Conservation (phyloP, 2,329 filamentous ascomycete species). For the Fusarium sp. region DNA sequence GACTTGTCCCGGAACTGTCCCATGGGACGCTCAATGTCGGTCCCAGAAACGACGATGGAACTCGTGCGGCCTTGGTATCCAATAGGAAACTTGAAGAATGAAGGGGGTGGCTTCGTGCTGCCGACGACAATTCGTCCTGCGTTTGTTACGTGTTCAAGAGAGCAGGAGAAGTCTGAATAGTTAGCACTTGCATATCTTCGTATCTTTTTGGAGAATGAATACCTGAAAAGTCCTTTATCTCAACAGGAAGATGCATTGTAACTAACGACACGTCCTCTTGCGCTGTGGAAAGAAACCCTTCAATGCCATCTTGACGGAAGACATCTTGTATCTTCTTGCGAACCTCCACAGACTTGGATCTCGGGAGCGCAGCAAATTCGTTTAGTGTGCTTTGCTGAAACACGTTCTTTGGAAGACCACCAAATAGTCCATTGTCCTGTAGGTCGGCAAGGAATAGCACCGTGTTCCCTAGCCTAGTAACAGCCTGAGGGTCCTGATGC, state of each 20-base stretch:
- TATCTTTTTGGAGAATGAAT: background rate
- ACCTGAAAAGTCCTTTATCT: conserved; percentile 64
- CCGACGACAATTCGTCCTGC: conserved; percentile 57
- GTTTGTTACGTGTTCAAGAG: conserved; percentile 64
- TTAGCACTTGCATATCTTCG: background rate
- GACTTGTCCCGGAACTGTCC: conserved; percentile 54
- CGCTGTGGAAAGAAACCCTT: conserved; percentile 10
- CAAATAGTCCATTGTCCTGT: conserved; percentile 43
- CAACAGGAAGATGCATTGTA: conserved; percentile 65
- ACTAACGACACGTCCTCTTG: conserved; percentile 31
- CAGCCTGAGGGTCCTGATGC: conserved; percentile 56
- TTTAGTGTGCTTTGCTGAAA: conserved; percentile 19
- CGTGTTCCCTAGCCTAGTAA: conserved; percentile 62
- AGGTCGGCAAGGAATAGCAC: conserved; percentile 65
- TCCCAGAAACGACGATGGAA: conserved; percentile 63
- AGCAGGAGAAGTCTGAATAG: conserved; percentile 66
- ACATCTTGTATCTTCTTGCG: background rate
- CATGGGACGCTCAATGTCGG: conserved; percentile 59
- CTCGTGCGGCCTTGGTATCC: conserved; percentile 68
- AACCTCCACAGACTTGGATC: background rate
- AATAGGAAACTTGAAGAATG: conserved; percentile 61
- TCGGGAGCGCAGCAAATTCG: conserved; percentile 17
- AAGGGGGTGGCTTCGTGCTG: conserved; percentile 54
- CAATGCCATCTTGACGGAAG: background rate
- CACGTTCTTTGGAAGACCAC: conserved; percentile 15